phyloP scores from a whole-genome alignment of 148 eudicot genomes.

The Vaccinium myrtillus region DNA sequence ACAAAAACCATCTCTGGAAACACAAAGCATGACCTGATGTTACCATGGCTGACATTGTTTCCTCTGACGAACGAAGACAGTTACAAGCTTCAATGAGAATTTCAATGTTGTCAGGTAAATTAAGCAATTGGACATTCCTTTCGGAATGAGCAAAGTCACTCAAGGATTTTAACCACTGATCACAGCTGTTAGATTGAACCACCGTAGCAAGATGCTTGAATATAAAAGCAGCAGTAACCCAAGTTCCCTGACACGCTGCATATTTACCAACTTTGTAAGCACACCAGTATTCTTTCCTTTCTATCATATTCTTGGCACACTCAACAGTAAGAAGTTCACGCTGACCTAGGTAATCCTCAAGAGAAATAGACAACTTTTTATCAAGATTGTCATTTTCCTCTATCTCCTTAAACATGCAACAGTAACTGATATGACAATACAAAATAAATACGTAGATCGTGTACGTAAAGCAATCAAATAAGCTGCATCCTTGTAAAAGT shows the following conservation, averaged over 20 bases:
- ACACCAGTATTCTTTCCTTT: conserved; percentile 57
- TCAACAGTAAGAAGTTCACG: conserved; percentile 31
- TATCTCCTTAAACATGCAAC: conserved; percentile 20
- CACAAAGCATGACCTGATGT: conserved; percentile 32
- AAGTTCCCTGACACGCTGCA: conserved; percentile 71
- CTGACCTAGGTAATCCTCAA: conserved; percentile 28
- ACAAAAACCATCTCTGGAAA: conserved; percentile 77
- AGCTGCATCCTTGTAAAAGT: conserved; percentile 39
- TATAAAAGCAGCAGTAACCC: conserved; percentile 64
- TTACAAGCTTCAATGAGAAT: conserved; percentile 39
- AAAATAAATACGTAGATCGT: conserved; percentile 46
- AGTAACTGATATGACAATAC: conserved; percentile 31
- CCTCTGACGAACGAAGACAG: conserved; percentile 41
- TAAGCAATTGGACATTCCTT: conserved; percentile 40
- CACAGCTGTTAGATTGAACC: conserved; percentile 46
- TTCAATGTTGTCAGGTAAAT: conserved; percentile 34
- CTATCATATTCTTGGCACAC: conserved; percentile 51
- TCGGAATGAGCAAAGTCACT: conserved; percentile 50
- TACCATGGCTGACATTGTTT: conserved; percentile 41
- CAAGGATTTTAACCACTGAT: conserved; percentile 65
- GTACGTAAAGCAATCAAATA: conserved; percentile 50
- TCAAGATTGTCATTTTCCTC: conserved; percentile 20
- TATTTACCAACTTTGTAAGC: conserved; percentile 67
- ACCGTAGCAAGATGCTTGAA: conserved; percentile 46
- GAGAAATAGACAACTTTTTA: conserved; percentile 19